Base-by-base conservation (phyloP, 2,329 filamentous ascomycete genomes). In the Lasiodiplodia hormozganensis region DNA sequence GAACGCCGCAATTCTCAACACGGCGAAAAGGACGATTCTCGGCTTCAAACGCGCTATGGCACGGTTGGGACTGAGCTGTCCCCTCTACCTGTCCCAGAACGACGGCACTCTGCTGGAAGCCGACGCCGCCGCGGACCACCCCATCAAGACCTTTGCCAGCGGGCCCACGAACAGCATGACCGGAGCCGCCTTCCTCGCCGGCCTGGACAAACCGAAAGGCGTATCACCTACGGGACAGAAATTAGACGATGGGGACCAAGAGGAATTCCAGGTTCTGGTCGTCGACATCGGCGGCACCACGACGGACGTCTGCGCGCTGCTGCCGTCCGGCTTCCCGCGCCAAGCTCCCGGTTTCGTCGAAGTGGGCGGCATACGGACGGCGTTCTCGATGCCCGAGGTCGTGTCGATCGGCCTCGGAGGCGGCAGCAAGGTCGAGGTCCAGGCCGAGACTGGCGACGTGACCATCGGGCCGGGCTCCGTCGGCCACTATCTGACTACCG, bases 211-310 rank as follows among this genome's bases (percentile, higher is more conserved):
- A 56, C 18, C 16, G 16, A 51, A 62, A 51, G 25, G 12, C 28
- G 12, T 51, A 23, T 38, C 43, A n/a, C 21, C 16, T 1, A 25
- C 51, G 1, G n/a, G 21, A 2, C 16, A 25, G 23, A 57, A 52
- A 16, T 2, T 62, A 8, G 47, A 47, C 36, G 47, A n/a, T 11
- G 16, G 4, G 5, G 25, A 12, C 18, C 69, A 73, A n/a, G 43
- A 47, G 73, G 5, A 71, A 76, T 34, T 36, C 4, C 62, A 76
- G 73, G 43, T 76, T 73, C 25, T 77, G 71, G 88, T 90, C 0
- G 85, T 90, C 2, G 89, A 91, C 71, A 87, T 91, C 68, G 89
- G 89, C 0, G 89, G 89, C 2, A 91, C 89, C 0, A 90, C 88
- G 0, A 86, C 86, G 0, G 89, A 91, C 70, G 85, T 89, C 11